Percentiles rank a stretch among this genome's conserved stretches.
Conservation (phyloP, 2,329 filamentous ascomycete species). For the Colletotrichum sp. region DNA sequence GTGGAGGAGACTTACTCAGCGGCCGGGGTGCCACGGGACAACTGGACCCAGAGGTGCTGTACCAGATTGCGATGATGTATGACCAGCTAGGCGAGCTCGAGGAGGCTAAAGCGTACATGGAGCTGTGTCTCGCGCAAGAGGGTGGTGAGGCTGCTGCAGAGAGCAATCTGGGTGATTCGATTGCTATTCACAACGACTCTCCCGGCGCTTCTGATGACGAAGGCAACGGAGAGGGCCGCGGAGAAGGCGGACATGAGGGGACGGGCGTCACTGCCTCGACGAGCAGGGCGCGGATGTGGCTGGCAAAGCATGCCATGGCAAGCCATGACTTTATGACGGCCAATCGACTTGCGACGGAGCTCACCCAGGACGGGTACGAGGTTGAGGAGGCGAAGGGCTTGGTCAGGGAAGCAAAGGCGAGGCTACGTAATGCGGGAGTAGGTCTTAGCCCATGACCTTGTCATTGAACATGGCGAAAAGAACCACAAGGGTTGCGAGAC, state of each 20-base stretch:
- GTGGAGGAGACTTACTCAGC: conserved; percentile 48
- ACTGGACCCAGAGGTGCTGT: conserved; percentile 88
- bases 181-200: conserved; percentile 62
- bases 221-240: conserved; percentile 31
- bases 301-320: conserved; percentile 81
- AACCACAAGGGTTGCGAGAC: background rate
- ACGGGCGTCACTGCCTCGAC: conserved; percentile 91
- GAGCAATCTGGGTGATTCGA: conserved; percentile 50
- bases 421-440: conserved; percentile 61
- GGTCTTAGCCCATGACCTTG: conserved; percentile 4
- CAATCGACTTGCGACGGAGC: conserved; percentile 82
- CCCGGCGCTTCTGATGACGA: conserved; percentile 40
- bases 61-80: conserved; percentile 90
- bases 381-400: conserved; percentile 96
- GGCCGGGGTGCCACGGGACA: conserved; percentile 58
- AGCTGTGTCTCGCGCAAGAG: conserved; percentile 91
- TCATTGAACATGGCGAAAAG: background rate
- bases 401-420: conserved; percentile 82
- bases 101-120: conserved; percentile 93
- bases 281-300: conserved; percentile 91
- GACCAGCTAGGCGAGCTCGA: conserved; percentile 78
- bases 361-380: conserved; percentile 95
- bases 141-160: conserved; percentile 58
- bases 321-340: conserved; percentile 77
- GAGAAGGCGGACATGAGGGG: conserved; percentile 48